Evolutionary conservation across 148 eudicot genomes (phyloP).

Genomic region (Vaccinium darrowii): DNA sequence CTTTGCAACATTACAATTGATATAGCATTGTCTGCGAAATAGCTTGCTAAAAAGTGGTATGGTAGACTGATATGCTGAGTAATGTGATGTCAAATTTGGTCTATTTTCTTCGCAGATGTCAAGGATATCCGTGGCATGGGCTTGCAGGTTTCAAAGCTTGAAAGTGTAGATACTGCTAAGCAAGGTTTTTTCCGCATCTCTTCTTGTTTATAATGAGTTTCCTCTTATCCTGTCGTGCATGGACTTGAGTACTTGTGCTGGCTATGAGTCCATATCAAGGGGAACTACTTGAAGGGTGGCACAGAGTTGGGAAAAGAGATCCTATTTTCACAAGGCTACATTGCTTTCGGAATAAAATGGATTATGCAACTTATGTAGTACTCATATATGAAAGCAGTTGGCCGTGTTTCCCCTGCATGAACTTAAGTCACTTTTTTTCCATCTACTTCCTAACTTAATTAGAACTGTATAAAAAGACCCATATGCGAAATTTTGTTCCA

Average conservation of each 20-base stretch:
- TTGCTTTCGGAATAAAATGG: not conserved
- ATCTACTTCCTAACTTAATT: not conserved
- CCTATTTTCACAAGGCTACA: not conserved
- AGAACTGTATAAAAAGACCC: not conserved
- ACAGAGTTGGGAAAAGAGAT: not conserved
- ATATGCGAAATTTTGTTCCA: not conserved
- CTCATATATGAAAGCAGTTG: not conserved
- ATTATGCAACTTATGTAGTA: not conserved
- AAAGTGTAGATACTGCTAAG: constrained; percentile 51
- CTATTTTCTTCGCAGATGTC: constrained; percentile 48
- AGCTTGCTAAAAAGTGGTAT: constrained; percentile 5
- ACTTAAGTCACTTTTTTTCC: not conserved
- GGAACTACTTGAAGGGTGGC: not conserved
- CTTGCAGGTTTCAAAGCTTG: constrained; percentile 84
- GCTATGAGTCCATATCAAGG: not conserved
- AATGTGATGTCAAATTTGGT: constrained; percentile 14
- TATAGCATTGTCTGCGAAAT: not conserved
- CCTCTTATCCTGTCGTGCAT: not conserved
- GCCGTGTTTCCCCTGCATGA: not conserved
- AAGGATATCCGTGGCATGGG: constrained; percentile 93
- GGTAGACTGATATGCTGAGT: not conserved
- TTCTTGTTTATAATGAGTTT: not conserved
- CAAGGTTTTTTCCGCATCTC: constrained; percentile 44
- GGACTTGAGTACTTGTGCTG: not conserved
- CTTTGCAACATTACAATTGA: not conserved